A percentile compares a stretch with the other conserved stretches of the same genome.
These are phyloP conservation scores for Solanum hybrid DNA, from an alignment of 305 asterid species.

Conservation along the genomic window DNA sequence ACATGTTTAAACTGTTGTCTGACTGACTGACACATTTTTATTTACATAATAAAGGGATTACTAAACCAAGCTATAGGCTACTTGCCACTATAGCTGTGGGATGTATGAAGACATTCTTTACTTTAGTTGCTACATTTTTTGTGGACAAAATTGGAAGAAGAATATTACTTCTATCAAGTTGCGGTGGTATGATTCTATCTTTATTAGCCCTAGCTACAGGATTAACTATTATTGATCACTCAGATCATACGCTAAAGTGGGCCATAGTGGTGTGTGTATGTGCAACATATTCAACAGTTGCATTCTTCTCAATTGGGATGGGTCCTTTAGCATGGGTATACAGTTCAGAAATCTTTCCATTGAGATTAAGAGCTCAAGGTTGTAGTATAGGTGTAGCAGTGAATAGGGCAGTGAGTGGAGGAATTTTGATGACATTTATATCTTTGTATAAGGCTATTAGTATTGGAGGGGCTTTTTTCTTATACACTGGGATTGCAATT, in stretches of 20 bases:
- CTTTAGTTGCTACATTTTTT: conserved; percentile 38
- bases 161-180: conserved; percentile 38
- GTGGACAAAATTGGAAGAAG: conserved; percentile 48
- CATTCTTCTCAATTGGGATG: conserved; percentile 56
- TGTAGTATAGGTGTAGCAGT: conserved; percentile 37
- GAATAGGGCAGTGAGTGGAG: conserved; percentile 43
- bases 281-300: conserved; percentile 25
- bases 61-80: conserved; percentile 19
- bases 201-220: conserved; percentile 30
- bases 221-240: conserved; percentile 22
- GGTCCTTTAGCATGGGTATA: conserved; percentile 62
- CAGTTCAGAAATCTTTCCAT: conserved; percentile 54
- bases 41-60: conserved; percentile 6
- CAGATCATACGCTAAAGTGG: conserved; percentile 10
- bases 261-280: conserved; percentile 17
- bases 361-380: conserved; percentile 51
- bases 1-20: not conserved
- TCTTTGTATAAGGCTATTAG: conserved; percentile 34
- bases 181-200: conserved; percentile 35
- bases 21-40: not conserved
- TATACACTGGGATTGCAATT: conserved; percentile 23
- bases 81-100: conserved; percentile 46
- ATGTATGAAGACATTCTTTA: conserved; percentile 26
- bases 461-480: conserved; percentile 46
- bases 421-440: conserved; percentile 34